Evolutionary conservation across 2,329 filamentous ascomycete genomes (phyloP).

Genomic region (Pseudocercospora musae): DNA sequence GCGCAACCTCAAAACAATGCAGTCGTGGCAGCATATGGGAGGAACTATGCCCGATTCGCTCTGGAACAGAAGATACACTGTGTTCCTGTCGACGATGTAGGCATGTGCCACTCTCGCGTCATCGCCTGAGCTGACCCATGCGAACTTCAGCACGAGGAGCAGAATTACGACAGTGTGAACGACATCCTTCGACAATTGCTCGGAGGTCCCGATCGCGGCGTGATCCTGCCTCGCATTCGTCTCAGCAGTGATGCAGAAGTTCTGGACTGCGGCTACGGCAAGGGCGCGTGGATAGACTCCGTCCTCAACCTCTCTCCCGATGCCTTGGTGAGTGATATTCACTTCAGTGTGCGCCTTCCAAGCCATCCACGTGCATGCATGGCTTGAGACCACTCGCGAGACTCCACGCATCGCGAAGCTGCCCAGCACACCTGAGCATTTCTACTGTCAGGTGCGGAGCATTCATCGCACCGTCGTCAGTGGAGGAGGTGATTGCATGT

Average conservation of each 20-base stretch:
- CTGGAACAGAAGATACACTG: slow-evolving; percentile 30
- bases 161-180: slow-evolving; percentile 30
- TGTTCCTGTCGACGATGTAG: slow-evolving; percentile 36
- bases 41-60: slow-evolving; percentile 29
- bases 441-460: background rate
- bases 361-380: background rate
- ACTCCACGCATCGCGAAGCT: background rate
- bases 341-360: background rate
- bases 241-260: slow-evolving; percentile 27
- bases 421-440: background rate
- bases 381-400: background rate
- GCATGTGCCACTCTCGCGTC: slow-evolving; percentile 6
- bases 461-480: background rate
- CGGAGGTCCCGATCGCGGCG: slow-evolving; percentile 10
- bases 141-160: slow-evolving; percentile 28
- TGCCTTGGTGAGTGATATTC: slow-evolving; percentile 7
- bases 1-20: slow-evolving; percentile 24
- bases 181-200: slow-evolving; percentile 28
- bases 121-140: slow-evolving; percentile 9
- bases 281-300: slow-evolving; percentile 34
- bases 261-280: slow-evolving; percentile 36
- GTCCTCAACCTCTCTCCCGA: slow-evolving; percentile 33
- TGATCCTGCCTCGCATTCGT: slow-evolving; percentile 17
- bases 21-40: slow-evolving; percentile 16
- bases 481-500: background rate